phyloP scores from a whole-genome alignment of 257 asterid genomes.

The Phtheirospermum japonicum region DNA sequence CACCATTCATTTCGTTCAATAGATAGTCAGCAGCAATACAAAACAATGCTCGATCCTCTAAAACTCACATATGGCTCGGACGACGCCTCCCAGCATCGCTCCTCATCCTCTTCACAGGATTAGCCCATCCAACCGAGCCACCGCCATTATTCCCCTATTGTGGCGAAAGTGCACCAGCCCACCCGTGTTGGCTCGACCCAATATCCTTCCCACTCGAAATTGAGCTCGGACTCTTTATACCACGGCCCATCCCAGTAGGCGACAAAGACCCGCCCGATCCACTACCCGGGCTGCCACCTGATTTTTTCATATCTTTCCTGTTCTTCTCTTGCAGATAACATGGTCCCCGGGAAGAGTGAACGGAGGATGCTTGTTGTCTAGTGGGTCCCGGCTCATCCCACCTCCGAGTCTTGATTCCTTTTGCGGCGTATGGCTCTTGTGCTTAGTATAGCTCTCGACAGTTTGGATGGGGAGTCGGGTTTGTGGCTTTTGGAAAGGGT shows the following conservation, averaged over 20 bases:
- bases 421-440: slow-evolving; percentile 39
- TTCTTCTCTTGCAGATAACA: slow-evolving; percentile 89
- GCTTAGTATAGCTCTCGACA: slow-evolving; percentile 43
- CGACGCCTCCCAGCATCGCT: slow-evolving; percentile 83
- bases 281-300: slow-evolving; percentile 43
- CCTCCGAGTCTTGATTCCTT: slow-evolving; percentile 42
- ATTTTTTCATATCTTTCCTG: slow-evolving; percentile 86
- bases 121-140: slow-evolving; percentile 83
- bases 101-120: slow-evolving; percentile 89
- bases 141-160: slow-evolving; percentile 53
- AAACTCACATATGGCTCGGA: slow-evolving; percentile 58
- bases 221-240: slow-evolving; percentile 56
- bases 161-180: slow-evolving; percentile 52
- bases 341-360: slow-evolving; percentile 89
- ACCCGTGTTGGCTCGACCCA: slow-evolving; percentile 55
- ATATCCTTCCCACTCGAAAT: slow-evolving; percentile 43
- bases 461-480: slow-evolving; percentile 49
- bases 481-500: slow-evolving; percentile 54
- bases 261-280: slow-evolving; percentile 67
- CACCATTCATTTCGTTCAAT: neutral
- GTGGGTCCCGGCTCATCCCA: slow-evolving; percentile 27
- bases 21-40: slow-evolving; percentile 10
- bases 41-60: neutral
- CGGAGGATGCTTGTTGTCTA: slow-evolving; percentile 45
- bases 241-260: slow-evolving; percentile 56